Percentiles rank a stretch among this genome's conserved stretches.
These are phyloP conservation scores for Boletus barrowsii DNA, from an alignment of 768 basidiomycete genomes.

Conservation along the genomic window DNA sequence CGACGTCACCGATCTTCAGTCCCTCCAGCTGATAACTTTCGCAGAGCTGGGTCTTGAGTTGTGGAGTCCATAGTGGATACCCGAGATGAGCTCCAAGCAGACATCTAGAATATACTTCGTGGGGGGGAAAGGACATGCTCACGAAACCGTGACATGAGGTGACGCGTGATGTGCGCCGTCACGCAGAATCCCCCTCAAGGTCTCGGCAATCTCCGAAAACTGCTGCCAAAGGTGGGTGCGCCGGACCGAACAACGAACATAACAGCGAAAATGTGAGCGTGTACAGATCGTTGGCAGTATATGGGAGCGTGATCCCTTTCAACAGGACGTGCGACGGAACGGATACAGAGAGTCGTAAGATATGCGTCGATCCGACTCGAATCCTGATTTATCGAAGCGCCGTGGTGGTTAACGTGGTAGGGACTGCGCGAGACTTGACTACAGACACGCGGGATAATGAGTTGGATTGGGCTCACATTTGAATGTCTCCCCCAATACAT, in stretches of 20 bases:
- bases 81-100: neutral
- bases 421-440: conserved; percentile 31
- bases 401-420: conserved; percentile 40
- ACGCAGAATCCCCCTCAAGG: too few species aligned
- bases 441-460: too few species aligned
- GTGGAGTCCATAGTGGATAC: neutral
- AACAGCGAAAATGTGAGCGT: conserved; percentile 47
- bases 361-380: conserved; percentile 39
- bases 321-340: conserved; percentile 40
- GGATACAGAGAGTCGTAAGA: conserved; percentile 45
- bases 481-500: conserved; percentile 45
- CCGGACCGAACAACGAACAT: conserved; percentile 30
- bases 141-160: too few species aligned
- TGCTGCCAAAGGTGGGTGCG: too few species aligned
- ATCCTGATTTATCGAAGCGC: too few species aligned
- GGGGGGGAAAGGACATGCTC: too few species aligned
- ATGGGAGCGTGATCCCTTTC: conserved; percentile 44
- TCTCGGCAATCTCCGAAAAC: too few species aligned
- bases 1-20: too few species aligned
- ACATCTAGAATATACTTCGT: too few species aligned
- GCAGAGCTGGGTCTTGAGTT: neutral
- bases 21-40: neutral
- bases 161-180: too few species aligned
- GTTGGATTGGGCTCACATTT: conserved; percentile 31
- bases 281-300: conserved; percentile 18